A percentile compares a stretch with the other conserved stretches of the same genome.
Conservation (phyloP, 345 rosid species). For the Boechera retrofracta region DNA sequence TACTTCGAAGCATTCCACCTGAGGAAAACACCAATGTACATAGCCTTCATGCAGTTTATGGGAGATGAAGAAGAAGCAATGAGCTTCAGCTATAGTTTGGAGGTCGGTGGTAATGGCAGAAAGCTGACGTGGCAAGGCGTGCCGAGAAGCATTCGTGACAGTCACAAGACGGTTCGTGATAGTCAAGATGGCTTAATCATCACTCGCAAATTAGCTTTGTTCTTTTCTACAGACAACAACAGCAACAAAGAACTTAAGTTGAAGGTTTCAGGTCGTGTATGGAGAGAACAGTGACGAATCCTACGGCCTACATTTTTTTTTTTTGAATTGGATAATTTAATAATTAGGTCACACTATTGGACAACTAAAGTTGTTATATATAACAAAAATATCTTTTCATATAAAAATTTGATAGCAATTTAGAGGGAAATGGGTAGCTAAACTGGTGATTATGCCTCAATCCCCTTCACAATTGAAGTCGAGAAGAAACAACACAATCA, state of each 20-base stretch:
- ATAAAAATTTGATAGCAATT: constrained; percentile 26
- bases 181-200: constrained; percentile 53
- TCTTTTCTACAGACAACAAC: constrained; percentile 48
- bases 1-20: constrained; percentile 52
- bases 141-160: constrained; percentile 51
- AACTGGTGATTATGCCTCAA: constrained; percentile 22
- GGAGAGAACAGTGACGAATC: constrained; percentile 46
- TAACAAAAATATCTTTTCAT: constrained; percentile 24
- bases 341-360: neutral
- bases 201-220: constrained; percentile 54
- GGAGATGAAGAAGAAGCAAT: constrained; percentile 55
- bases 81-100: constrained; percentile 50
- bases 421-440: constrained; percentile 31
- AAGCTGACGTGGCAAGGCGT: constrained; percentile 50
- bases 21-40: constrained; percentile 47
- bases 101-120: constrained; percentile 49
- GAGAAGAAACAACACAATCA: constrained; percentile 22
- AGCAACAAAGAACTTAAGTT: constrained; percentile 53
- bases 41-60: constrained; percentile 51
- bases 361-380: neutral
- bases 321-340: neutral
- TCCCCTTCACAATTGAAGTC: constrained; percentile 19
- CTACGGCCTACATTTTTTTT: neutral
- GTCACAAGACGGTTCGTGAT: constrained; percentile 47
- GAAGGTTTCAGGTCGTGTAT: constrained; percentile 59